Evolutionary conservation across 2,329 filamentous ascomycete species (phyloP), one percentile per base, ranked within the genome.

Genomic region (Xylariaceae sp.): DNA sequence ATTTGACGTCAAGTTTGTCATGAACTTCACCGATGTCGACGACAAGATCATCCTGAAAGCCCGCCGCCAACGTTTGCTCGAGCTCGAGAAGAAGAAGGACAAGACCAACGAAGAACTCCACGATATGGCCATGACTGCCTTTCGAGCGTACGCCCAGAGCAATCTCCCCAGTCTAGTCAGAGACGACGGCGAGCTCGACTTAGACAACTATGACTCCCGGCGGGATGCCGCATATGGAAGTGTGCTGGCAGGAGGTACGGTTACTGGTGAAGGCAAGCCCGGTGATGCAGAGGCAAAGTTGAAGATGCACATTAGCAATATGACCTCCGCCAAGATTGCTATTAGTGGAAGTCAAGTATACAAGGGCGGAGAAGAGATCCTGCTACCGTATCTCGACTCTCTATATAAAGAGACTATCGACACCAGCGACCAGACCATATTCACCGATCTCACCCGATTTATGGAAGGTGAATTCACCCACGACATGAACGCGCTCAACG

Each of bases 21-120:
- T 94, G 84, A 95, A 95, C 66, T 88, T 93, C 48, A 95, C 89
- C n/a, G 89, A 90, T 56, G 77, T 91, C 31, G 85, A 89, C 54
- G 82, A 86, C 64, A 85, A 85, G 73, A 78, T 80, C 57, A 49
- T 58, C 19, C 45, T 85, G 56, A 82, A 22, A 15, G 41, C 9
- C 35, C 41, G 44, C 34, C 44, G 29, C 13, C 41, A 47, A 19
- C 39, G 41, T 18, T 38, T 47, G 4, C 44, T 47, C 17, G 34
- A 34, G 13, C 41, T 32, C 30, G 80, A 85, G 45, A 81, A 83
- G 64, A 85, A 87, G 60, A 93, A 94, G 60, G 59, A 60, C 13
- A 71, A 78, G 47, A 66, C 72, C 7, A 52, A 69, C 9, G 64
- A 69, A 13, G 67, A 78, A 43, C 62, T 73, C 4, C 55, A 59